Conservation (phyloP, 306 rosid genomes). For the Crataegus laevigata region DNA sequence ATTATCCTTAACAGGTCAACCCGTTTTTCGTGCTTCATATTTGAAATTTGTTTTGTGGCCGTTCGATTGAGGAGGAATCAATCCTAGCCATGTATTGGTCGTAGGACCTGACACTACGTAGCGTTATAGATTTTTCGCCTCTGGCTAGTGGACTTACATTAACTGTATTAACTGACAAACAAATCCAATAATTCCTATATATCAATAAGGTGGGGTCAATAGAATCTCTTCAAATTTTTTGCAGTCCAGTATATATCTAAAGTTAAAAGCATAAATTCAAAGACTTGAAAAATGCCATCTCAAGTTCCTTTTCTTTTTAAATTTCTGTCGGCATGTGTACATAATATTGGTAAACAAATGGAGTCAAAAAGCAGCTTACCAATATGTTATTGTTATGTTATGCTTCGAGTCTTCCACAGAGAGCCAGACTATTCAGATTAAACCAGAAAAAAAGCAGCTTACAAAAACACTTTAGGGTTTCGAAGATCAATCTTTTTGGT, state of each 20-base stretch:
- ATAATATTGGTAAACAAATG: background rate
- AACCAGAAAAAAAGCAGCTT: background rate
- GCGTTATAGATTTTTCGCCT: too few species aligned
- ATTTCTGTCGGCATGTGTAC: background rate
- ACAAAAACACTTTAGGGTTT: background rate
- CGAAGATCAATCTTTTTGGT: background rate
- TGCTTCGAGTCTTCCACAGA: background rate
- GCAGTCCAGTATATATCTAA: background rate
- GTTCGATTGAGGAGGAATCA: too few species aligned
- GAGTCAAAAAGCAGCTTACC: slow-evolving; percentile 1
- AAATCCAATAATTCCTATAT: background rate
- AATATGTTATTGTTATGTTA: background rate
- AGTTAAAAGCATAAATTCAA: background rate
- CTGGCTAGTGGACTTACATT: background rate
- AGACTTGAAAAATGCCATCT: background rate
- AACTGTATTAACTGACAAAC: slow-evolving; percentile 11
- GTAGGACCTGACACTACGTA: too few species aligned
- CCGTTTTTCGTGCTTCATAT: too few species aligned
- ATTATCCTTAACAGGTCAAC: too few species aligned
- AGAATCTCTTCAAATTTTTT: background rate
- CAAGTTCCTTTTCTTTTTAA: background rate
- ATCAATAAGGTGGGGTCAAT: slow-evolving; percentile 10
- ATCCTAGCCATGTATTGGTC: too few species aligned
- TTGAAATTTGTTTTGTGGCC: too few species aligned
- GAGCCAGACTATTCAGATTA: background rate